Conservation (phyloP, 768 basidiomycete genomes). For the Cantharellus anzutake region DNA sequence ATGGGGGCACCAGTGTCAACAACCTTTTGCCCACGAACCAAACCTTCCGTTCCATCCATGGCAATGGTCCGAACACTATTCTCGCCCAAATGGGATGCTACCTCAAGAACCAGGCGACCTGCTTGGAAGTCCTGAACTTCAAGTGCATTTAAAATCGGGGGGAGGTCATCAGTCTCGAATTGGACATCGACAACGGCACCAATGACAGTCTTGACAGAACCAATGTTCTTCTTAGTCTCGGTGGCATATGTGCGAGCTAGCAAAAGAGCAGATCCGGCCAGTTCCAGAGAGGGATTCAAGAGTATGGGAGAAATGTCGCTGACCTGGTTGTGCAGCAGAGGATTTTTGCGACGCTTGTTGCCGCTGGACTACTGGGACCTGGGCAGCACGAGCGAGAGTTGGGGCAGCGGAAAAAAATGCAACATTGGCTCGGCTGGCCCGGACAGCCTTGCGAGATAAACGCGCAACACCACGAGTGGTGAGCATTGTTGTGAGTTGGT, state of each 20-base stretch:
- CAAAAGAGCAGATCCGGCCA: constrained; percentile 2
- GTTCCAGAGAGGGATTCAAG: not conserved
- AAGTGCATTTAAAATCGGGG: constrained; percentile 95
- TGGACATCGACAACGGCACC: constrained; percentile 99
- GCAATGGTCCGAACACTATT: constrained; percentile 99
- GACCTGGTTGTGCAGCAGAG: constrained; percentile 35
- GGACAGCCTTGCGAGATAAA: constrained; percentile 68
- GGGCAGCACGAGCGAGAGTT: constrained; percentile 32
- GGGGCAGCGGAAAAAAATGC: constrained; percentile 62
- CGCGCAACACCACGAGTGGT: constrained; percentile 75
- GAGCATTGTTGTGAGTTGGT: constrained; percentile 32
- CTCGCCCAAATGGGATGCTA: constrained; percentile 95
- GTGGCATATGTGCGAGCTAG: constrained; percentile 79
- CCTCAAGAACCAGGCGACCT: constrained; percentile 96
- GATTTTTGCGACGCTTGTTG: constrained; percentile 13
- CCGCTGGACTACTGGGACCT: constrained; percentile 23
- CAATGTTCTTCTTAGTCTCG: constrained; percentile 53
- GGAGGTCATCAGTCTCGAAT: constrained; percentile 86
- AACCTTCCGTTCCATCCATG: constrained; percentile 99
- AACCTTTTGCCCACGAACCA: constrained; percentile 96
- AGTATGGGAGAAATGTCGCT: constrained; percentile 14
- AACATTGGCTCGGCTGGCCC: constrained; percentile 51
- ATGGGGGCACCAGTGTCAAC: constrained; percentile 95
- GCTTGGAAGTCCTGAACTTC: constrained; percentile 90
- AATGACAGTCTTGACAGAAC: constrained; percentile 94